phyloP scores from a whole-genome alignment of 2,329 filamentous ascomycete species.

The Xylaria arbuscula region DNA sequence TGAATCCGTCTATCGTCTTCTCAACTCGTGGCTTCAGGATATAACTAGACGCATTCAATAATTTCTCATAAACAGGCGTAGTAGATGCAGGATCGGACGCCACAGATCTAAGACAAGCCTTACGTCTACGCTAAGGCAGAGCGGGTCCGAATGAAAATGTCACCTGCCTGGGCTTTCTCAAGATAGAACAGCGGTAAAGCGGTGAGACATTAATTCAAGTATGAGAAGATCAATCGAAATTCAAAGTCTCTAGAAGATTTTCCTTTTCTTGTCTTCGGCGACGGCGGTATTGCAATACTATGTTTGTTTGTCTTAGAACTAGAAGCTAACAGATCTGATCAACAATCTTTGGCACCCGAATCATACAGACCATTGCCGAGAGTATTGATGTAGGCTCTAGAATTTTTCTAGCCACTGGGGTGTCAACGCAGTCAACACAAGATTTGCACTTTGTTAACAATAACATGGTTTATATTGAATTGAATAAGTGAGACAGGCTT shows the following conservation, averaged over 20 bases:
- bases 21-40: background rate
- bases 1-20: background rate
- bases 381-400: too few relatives aligned
- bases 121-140: background rate
- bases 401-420: background rate
- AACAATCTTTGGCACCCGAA: too few relatives aligned
- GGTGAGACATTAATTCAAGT: slow-evolving; percentile 18
- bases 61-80: background rate
- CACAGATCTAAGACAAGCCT: slow-evolving; percentile 20
- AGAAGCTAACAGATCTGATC: background rate
- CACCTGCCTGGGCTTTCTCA: too few relatives aligned
- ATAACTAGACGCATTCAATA: background rate
- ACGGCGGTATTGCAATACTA: background rate
- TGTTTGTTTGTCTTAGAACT: slow-evolving; percentile 1
- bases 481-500: background rate
- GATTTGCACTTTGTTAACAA: background rate
- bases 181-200: background rate
- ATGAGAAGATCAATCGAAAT: slow-evolving; percentile 1
- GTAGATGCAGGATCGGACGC: slow-evolving; percentile 14
- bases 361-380: background rate
- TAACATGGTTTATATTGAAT: background rate
- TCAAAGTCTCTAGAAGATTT: background rate
- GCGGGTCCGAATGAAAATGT: too few relatives aligned
- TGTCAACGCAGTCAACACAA: slow-evolving; percentile 1
- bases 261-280: background rate